A percentile compares a stretch with the other conserved stretches of the same genome.
Evolutionary conservation across 148 eudicot genomes (phyloP).

Genomic region (Oxyria digyna): DNA sequence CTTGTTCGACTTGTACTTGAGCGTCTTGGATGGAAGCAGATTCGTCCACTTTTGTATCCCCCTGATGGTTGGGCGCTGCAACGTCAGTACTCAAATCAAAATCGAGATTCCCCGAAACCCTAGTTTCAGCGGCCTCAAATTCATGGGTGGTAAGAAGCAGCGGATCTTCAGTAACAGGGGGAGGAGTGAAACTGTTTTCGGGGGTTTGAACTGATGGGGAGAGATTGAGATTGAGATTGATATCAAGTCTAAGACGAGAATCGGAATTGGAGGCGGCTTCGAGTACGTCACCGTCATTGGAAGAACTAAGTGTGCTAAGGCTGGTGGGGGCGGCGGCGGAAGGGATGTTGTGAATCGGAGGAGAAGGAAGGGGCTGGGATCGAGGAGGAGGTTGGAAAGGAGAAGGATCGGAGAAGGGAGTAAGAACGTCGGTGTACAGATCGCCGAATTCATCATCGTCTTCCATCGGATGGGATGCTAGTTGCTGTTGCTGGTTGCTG

Average conservation of each 20-base stretch:
- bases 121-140: conserved; percentile 10
- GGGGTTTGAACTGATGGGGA: neutral
- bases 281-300: neutral
- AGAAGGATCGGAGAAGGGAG: conserved; percentile 24
- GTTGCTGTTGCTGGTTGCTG: no score
- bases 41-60: neutral
- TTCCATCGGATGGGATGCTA: conserved; percentile 54
- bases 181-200: neutral
- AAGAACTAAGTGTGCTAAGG: neutral
- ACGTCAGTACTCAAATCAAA: conserved; percentile 15
- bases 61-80: neutral
- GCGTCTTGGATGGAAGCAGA: neutral
- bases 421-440: conserved; percentile 77
- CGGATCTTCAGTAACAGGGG: neutral
- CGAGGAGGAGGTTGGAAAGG: neutral
- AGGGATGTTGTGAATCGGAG: conserved; percentile 25
- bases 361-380: neutral
- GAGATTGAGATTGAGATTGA: neutral
- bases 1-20: conserved; percentile 2
- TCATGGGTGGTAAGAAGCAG: neutral
- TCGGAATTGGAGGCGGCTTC: neutral
- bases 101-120: conserved; percentile 35
- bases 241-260: no score
- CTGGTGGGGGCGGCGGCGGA: neutral
- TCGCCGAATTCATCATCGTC: conserved; percentile 96